Evolutionary conservation across 2,329 filamentous ascomycete genomes (phyloP), one percentile per base, ranked within the genome.

Genomic region (Colletotrichum sansevieriae): DNA sequence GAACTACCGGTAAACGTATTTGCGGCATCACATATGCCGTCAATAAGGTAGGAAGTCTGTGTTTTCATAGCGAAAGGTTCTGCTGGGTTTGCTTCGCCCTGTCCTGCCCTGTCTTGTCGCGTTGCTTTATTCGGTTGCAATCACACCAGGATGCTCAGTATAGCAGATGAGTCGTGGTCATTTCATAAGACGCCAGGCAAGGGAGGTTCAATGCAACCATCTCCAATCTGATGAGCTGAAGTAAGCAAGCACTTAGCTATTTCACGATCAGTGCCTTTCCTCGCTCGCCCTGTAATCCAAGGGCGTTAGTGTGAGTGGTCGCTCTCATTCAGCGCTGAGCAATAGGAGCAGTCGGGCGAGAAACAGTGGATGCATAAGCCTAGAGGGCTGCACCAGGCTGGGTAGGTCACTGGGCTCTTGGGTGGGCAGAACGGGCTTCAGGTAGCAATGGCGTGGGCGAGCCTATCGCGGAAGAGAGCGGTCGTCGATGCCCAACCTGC

Each of bases 401-500:
- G 4, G 25, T 25, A 25, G 25, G 25, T 25, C 25, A 25, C 25
- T 25, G 18, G 43, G 35, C 43, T 57, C 57, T 51, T 52, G 22
- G 59, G 22, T 29, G 63, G 47, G 22, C 10, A 39, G 47, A 44
- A 54, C 58, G 46, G 60, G 29, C 20, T 68, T 70, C 58, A 65
- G 67, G 67, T 70, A 63, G 52, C 57, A 63, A 70, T 33, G 29
- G 52, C 29, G 55, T 18, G 55, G 47, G 37, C 47, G 63, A 59
- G 49, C 65, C 62, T 68, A 65, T 68, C 41, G 55, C 65, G 56
- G 52, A 13, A 58, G 55, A 62, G 46, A 63, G 60, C 56, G 70
- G 70, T 52, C 70, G 60, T 71, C 68, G 70, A 47, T 71, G 70
- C 70, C 70, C 70, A 71, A 71, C 70, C 70, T 63, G 35, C 59